Percentiles rank a stretch among this genome's conserved stretches.
Evolutionary conservation across 805 yeast species (phyloP).

Genomic region (Maudiozyma bulderi): DNA sequence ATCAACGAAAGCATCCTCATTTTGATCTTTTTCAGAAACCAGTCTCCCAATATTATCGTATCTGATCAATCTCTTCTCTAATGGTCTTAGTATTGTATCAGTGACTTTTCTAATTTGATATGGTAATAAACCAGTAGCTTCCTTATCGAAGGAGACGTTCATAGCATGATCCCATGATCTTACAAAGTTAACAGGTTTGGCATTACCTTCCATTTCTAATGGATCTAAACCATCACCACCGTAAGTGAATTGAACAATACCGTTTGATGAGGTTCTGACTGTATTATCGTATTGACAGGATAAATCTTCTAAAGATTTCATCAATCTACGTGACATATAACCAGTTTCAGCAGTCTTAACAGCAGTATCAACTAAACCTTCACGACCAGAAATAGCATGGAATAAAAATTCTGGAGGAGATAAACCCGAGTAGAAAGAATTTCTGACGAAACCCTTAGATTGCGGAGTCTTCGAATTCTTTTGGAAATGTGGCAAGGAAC

Average conservation of each 20-base stretch:
- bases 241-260: conserved; percentile 93
- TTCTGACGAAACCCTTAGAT: conserved; percentile 94
- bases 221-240: conserved; percentile 99
- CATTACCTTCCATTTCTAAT: conserved; percentile 98
- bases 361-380: conserved; percentile 98
- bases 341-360: conserved; percentile 99
- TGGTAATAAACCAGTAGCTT: conserved; percentile 55
- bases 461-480: conserved; percentile 96
- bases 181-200: conserved; percentile 84
- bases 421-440: conserved; percentile 88
- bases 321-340: conserved; percentile 93
- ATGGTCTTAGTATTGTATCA: conserved; percentile 48
- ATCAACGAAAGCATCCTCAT: conserved; percentile 60
- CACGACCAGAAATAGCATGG: conserved; percentile 99
- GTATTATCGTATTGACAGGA: conserved; percentile 90
- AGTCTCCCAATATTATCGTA: conserved; percentile 62
- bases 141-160: conserved; percentile 54
- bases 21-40: conserved; percentile 36
- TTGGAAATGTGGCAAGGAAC: conserved; percentile 93
- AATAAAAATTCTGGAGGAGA: conserved; percentile 94
- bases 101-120: conserved; percentile 52
- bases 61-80: conserved; percentile 51
- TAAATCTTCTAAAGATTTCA: conserved; percentile 95
- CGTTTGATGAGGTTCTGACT: conserved; percentile 89
- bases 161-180: conserved; percentile 92